Conservation (phyloP, 2,329 filamentous ascomycete genomes). For the Colletotrichum incanum region DNA sequence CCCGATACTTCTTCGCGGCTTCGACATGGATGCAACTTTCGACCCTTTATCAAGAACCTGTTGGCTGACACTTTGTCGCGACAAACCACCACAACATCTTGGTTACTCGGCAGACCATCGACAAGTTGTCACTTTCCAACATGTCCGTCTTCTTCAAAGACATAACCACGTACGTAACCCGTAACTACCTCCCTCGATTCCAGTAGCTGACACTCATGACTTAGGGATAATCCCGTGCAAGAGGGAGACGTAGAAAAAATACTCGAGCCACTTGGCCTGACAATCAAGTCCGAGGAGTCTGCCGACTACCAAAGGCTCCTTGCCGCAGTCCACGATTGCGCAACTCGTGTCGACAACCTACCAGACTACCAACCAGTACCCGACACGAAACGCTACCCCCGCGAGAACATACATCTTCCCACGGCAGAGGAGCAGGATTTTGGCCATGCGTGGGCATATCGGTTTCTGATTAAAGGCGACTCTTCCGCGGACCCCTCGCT, state of each 20-base stretch:
- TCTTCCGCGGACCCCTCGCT: slow-evolving; percentile 11
- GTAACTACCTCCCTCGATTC: neutral
- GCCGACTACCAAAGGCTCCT: slow-evolving; percentile 64
- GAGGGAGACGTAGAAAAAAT: slow-evolving; percentile 56
- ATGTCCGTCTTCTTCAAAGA: slow-evolving; percentile 60
- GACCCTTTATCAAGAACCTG: slow-evolving; percentile 16
- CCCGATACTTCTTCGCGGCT: slow-evolving; percentile 10
- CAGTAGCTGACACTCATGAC: neutral
- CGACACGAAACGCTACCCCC: slow-evolving; percentile 60
- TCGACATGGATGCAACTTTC: slow-evolving; percentile 11
- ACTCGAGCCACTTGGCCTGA: slow-evolving; percentile 55
- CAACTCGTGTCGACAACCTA: slow-evolving; percentile 59
- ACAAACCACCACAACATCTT: neutral
- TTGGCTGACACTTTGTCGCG: neutral
- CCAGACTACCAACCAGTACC: slow-evolving; percentile 63
- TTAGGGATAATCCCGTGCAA: slow-evolving; percentile 58
- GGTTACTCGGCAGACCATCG: neutral
- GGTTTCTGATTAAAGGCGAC: slow-evolving; percentile 58
- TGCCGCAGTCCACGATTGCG: slow-evolving; percentile 67
- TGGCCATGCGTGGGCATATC: slow-evolving; percentile 67
- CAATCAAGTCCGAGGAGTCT: slow-evolving; percentile 54
- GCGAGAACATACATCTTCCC: slow-evolving; percentile 60
- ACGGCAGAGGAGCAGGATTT: slow-evolving; percentile 58
- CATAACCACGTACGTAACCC: slow-evolving; percentile 51
- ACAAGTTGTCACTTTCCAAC: neutral